Conservation (phyloP, 306 rosid species). For the Dryas drummondii region DNA sequence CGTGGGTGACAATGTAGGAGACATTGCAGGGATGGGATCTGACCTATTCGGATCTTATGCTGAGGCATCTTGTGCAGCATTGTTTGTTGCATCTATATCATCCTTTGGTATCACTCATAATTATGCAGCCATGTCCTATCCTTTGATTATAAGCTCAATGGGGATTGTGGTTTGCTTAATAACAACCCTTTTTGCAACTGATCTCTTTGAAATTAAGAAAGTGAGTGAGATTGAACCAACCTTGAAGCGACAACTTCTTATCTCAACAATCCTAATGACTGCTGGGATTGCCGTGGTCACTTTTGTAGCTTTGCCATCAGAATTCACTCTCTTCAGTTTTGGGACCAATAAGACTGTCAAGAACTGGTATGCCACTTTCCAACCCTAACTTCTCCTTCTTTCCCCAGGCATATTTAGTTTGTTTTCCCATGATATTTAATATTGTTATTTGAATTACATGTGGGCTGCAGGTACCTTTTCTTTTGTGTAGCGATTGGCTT, state of each 20-base stretch:
- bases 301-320: conserved; percentile 62
- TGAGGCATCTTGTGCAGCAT: conserved; percentile 70
- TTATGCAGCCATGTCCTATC: conserved; percentile 71
- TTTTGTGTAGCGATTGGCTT: conserved; percentile 66
- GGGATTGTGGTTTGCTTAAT: conserved; percentile 67
- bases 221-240: conserved; percentile 52
- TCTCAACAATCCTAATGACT: conserved; percentile 62
- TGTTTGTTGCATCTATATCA: conserved; percentile 74
- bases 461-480: conserved; percentile 62
- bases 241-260: conserved; percentile 62
- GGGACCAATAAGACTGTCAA: conserved; percentile 51
- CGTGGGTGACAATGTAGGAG: conserved; percentile 78
- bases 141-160: conserved; percentile 67
- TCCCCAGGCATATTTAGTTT: neutral
- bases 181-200: conserved; percentile 65
- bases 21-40: conserved; percentile 79
- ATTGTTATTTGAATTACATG: conserved; percentile 17
- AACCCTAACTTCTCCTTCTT: neutral
- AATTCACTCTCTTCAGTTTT: conserved; percentile 62
- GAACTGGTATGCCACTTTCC: conserved; percentile 49
- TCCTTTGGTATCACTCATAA: conserved; percentile 59
- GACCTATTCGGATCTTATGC: conserved; percentile 74
- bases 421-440: neutral
- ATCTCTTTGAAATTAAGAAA: conserved; percentile 49
- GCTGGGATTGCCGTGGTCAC: conserved; percentile 54